Evolutionary conservation across 2,329 filamentous ascomycete genomes (phyloP), one percentile per base, ranked within the genome.

Genomic region (Aureobasidium sp.): DNA sequence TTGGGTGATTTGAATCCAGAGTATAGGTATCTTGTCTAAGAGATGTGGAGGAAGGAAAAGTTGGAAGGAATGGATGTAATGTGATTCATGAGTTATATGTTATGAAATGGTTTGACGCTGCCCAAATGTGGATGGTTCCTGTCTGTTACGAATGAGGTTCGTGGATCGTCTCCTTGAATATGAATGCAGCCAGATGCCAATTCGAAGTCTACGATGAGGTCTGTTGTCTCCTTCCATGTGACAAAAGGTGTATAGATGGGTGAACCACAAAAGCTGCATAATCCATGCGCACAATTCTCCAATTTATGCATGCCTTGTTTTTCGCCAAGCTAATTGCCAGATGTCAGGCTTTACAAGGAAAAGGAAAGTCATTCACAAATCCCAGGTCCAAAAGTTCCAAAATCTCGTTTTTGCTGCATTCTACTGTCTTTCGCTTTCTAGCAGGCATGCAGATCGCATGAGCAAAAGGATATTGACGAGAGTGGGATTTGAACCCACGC

Each of bases 1-100:
- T 64, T 86, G 68, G 84, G 84, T 1, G 84, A 87, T 68, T 64
- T 83, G 73, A 82, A 75, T 60, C 83, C 84, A 2, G 81, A 81
- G 17, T 86, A 86, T 70, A 76, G 84, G 64, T 86, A 86, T 71
- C 68, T 59, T 82, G 62, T 67, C 85, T 64, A 77, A 56, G 24
- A 50, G 17, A 22, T 17, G 9, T 6, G 42, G 27, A 27, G 11
- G 19, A 45, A n/a, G 19, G 22, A 58, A 22, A 17, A 22, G 8
- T 11, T 7, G 19, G 40, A 22, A 12, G 19, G n/a, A 42, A 12
- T 8, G 2, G 40, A 22, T 19, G 7, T 42, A 19, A 42, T 42
- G 40, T 42, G 40, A 3, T 4, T 42, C 11, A 42, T 42, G 40
- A 42, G n/a, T 40, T 40, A 42, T 42, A 42, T 42, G n/a, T 22